Conservation (phyloP, 768 basidiomycete genomes). For the Suillus subluteus region DNA sequence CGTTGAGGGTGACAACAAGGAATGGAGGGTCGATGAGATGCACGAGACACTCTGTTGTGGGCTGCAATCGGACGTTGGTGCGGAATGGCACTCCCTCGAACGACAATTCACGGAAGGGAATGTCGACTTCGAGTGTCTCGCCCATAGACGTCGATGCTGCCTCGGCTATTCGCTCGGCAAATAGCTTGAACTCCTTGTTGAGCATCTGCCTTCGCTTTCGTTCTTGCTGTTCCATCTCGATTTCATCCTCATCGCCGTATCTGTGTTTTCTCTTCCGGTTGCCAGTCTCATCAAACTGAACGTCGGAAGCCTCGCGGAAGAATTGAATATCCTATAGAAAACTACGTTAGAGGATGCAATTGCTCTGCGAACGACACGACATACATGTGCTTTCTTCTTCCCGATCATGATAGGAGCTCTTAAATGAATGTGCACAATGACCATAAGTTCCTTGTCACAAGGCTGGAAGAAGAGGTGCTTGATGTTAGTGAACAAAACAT, state of each 20-base stretch:
- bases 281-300: slow-evolving; percentile 99
- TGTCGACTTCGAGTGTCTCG: slow-evolving; percentile 89
- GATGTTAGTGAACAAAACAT: slow-evolving; percentile 94
- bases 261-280: slow-evolving; percentile 96
- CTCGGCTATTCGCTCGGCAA: slow-evolving; percentile 91
- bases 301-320: slow-evolving; percentile 95
- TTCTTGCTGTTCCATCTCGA: slow-evolving; percentile 98
- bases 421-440: slow-evolving; percentile 91
- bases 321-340: slow-evolving; percentile 88
- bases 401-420: slow-evolving; percentile 98
- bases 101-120: slow-evolving; percentile 95
- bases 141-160: slow-evolving; percentile 81
- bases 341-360: slow-evolving; percentile 7
- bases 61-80: slow-evolving; percentile 91
- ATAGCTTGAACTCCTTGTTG: slow-evolving; percentile 93
- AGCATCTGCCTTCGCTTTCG: slow-evolving; percentile 84
- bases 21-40: slow-evolving; percentile 95
- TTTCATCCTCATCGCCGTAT: slow-evolving; percentile 98
- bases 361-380: slow-evolving; percentile 27
- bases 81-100: slow-evolving; percentile 98
- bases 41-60: slow-evolving; percentile 95
- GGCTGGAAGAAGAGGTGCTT: slow-evolving; percentile 99
- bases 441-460: slow-evolving; percentile 93
- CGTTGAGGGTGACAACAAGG: slow-evolving; percentile 90
- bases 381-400: slow-evolving; percentile 94